A percentile compares a stretch with the other conserved stretches of the same genome.
Evolutionary conservation across 2,329 filamentous ascomycete species (phyloP).

Genomic region (Fusarium nanum): DNA sequence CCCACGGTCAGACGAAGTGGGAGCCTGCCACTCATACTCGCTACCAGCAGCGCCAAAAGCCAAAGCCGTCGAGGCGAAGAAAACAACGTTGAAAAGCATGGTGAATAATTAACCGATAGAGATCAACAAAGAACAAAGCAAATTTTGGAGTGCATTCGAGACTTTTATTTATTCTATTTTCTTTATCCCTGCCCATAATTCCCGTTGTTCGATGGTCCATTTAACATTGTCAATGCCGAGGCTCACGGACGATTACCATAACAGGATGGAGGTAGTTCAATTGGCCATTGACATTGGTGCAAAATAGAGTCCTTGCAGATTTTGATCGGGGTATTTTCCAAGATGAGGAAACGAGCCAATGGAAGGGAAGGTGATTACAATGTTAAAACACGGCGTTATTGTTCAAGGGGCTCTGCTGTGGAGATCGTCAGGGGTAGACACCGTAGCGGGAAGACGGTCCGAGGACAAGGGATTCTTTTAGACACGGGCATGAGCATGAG

Average conservation of each 20-base stretch:
- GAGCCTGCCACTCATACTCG: slow-evolving; percentile 37
- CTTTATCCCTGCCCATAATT: neutral
- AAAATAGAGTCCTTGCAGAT: neutral
- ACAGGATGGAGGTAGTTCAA: slow-evolving; percentile 1
- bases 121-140: neutral
- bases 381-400: slow-evolving; percentile 23
- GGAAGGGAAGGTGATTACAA: slow-evolving; percentile 9
- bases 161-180: slow-evolving; percentile 2
- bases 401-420: slow-evolving; percentile 6
- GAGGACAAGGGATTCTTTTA: neutral
- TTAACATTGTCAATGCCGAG: slow-evolving; percentile 24
- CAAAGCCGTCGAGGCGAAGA: slow-evolving; percentile 26
- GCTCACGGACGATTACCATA: slow-evolving; percentile 25
- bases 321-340: neutral
- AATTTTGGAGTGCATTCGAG: neutral
- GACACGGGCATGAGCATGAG: neutral
- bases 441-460: neutral
- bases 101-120: neutral
- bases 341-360: slow-evolving; percentile 9
- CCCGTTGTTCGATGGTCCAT: neutral
- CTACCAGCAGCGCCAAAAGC: slow-evolving; percentile 33
- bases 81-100: slow-evolving; percentile 34
- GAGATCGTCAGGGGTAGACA: slow-evolving; percentile 1
- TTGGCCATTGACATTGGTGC: slow-evolving; percentile 17
- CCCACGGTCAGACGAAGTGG: slow-evolving; percentile 30